These are phyloP conservation scores for Pneumocystis murina DNA, from an alignment of 1,139 yeast genomes.

Conservation along the genomic window DNA sequence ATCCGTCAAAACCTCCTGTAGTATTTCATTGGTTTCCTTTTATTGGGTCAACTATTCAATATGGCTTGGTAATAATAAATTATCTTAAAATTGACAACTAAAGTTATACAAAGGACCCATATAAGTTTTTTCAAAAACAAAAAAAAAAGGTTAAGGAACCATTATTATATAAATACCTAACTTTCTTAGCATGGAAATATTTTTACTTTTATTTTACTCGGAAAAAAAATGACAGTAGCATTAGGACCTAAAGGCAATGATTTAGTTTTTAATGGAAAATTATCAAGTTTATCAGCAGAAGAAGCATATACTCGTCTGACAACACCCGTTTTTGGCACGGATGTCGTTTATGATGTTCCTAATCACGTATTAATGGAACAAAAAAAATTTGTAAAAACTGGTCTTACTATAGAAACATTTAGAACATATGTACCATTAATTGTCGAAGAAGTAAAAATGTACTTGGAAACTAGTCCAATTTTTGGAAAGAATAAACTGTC, in stretches of 20 bases:
- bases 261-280: conserved; percentile 80
- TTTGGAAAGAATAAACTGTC: conserved; percentile 27
- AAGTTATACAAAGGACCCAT: neutral
- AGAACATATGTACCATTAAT: conserved; percentile 76
- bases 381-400: conserved; percentile 86
- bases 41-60: conserved; percentile 78
- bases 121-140: neutral
- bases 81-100: conserved; percentile 62
- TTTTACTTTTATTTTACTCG: conserved; percentile 75
- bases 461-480: conserved; percentile 38
- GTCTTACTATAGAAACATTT: conserved; percentile 76
- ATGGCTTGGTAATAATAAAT: conserved; percentile 83
- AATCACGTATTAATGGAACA: conserved; percentile 92
- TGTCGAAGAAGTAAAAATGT: conserved; percentile 56
- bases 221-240: conserved; percentile 87
- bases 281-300: conserved; percentile 85
- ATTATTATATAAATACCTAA: neutral
- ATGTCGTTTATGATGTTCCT: conserved; percentile 94
- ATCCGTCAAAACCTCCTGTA: conserved; percentile 58
- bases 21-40: conserved; percentile 92
- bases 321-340: conserved; percentile 94
- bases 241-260: conserved; percentile 97
- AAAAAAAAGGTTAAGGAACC: neutral
- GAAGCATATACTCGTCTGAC: conserved; percentile 91
- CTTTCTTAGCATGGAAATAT: conserved; percentile 55